Base-by-base conservation (phyloP, 1,139 yeast genomes). In the Magnusiomyces tetraspermus region DNA sequence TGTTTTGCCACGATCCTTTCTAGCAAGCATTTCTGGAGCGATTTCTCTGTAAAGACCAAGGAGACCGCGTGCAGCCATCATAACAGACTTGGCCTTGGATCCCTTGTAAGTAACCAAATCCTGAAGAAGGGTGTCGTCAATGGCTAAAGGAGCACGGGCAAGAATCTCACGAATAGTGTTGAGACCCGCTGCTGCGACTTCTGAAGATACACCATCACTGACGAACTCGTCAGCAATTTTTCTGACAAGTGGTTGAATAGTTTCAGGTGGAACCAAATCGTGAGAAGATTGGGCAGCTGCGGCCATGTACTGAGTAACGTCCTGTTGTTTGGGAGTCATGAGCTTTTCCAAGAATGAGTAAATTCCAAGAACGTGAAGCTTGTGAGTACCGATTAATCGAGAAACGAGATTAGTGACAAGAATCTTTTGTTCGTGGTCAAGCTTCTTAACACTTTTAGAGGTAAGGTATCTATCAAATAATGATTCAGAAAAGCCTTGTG, bases 171-270 rank as follows among this genome's bases (percentile, higher is more conserved):
- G 76, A 57, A 92, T 90, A 4, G 97, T 87, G 68, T 92, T 92
- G 58, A 92, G 76, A 63, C 99, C 99, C 2, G 97, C 97, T 50
- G 97, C 89, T 13, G 97, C 97, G 53, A 90, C 98, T 70, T 92
- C 97, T 24, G 96, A 83, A 11, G 97, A 89, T 41, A 92, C 98
- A 74, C 98, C 98, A 66, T 92, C 97, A 61, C 96, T 86, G 47
- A 92, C 97, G 64, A 92, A 92, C 70, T 94, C 98, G 70, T 92
- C 95, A 1, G 98, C 97, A 61, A 92, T 83, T 67, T 90, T 92
- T 56, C 96, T 79, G 10, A 92, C 83, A 59, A 92, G 80, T 49
- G 85, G 82, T 49, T 78, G 73, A 54, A 92, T 79, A 15, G 82
- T 80, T 67, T 94, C 98, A 1, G 98, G 98, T 33, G 99, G 98